phyloP scores from a whole-genome alignment of 768 basidiomycete genomes.

The Rhodotorula sphaerocarpa region DNA sequence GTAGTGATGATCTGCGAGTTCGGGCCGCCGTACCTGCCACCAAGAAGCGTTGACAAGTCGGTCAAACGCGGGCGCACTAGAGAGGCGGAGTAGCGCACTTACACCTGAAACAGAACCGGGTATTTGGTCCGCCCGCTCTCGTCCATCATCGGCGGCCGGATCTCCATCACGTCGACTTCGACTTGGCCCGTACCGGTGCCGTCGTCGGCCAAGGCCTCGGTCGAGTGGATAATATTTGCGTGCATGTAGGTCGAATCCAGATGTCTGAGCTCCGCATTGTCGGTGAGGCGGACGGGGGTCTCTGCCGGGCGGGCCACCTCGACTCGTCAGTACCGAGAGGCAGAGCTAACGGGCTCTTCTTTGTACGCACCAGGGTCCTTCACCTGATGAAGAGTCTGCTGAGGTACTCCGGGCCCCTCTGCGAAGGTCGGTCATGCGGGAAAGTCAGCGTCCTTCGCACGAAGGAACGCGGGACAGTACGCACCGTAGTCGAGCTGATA shows the following conservation, averaged over 20 bases:
- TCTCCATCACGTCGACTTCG: conserved; percentile 65
- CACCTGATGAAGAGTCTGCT: too few species aligned
- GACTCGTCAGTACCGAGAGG: too few species aligned
- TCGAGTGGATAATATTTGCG: conserved; percentile 61
- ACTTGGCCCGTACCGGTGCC: not conserved
- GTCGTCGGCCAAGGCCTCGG: conserved; percentile 60
- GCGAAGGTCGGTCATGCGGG: too few species aligned
- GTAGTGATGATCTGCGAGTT: conserved; percentile 63
- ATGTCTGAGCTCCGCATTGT: conserved; percentile 60
- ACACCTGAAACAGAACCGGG: conserved; percentile 85
- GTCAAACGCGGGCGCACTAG: too few species aligned
- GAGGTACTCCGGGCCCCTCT: too few species aligned
- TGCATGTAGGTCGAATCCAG: conserved; percentile 62
- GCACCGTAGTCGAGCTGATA: conserved; percentile 63
- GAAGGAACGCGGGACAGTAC: not conserved
- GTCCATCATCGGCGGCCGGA: conserved; percentile 86
- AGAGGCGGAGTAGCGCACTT: conserved; percentile 13
- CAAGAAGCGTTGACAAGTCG: not conserved
- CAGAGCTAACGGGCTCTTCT: too few species aligned
- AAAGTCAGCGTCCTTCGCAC: too few species aligned
- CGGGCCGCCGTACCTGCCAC: conserved; percentile 76
- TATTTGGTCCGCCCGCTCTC: conserved; percentile 92
- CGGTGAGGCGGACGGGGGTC: conserved; percentile 59
- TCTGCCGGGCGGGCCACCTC: conserved; percentile 31
- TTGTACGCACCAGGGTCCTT: too few species aligned